These are phyloP conservation scores for Ogataea kodamae DNA, from an alignment of 805 yeast species.

Conservation along the genomic window DNA sequence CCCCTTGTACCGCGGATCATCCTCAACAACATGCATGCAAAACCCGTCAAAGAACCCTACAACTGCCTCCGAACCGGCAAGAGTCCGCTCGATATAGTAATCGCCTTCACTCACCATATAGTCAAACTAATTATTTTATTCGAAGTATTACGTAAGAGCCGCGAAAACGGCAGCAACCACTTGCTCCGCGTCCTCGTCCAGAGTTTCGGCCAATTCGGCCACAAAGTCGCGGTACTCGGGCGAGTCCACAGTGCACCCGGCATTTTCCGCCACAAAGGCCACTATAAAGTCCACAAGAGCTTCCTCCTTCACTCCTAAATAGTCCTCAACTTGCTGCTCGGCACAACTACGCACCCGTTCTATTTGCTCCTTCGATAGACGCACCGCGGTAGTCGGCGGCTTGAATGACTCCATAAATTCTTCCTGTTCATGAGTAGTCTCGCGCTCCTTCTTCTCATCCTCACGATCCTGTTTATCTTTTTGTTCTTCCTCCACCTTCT, in stretches of 20 bases:
- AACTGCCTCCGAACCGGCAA: slow-evolving; percentile 24
- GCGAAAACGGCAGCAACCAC: slow-evolving; percentile 20
- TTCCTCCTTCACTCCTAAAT: slow-evolving; percentile 51
- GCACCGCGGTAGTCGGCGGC: not conserved
- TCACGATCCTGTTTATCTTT: slow-evolving; percentile 39
- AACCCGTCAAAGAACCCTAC: slow-evolving; percentile 21
- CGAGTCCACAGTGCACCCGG: slow-evolving; percentile 25
- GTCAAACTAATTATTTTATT: no score
- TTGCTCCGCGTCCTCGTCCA: slow-evolving; percentile 42
- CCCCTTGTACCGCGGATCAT: slow-evolving; percentile 16
- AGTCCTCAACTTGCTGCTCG: slow-evolving; percentile 45
- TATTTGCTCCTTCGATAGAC: slow-evolving; percentile 16
- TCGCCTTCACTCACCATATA: no score
- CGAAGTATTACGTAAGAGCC: slow-evolving; percentile 5
- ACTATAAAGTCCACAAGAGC: slow-evolving; percentile 44
- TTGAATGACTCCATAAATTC: slow-evolving; percentile 19
- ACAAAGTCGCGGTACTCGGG: slow-evolving; percentile 35
- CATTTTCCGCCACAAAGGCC: slow-evolving; percentile 36
- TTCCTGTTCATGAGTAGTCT: slow-evolving; percentile 12
- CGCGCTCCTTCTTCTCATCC: slow-evolving; percentile 31
- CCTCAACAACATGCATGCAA: slow-evolving; percentile 15
- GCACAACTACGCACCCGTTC: slow-evolving; percentile 36
- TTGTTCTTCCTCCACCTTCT: slow-evolving; percentile 40
- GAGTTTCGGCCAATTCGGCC: slow-evolving; percentile 45
- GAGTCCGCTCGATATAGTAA: slow-evolving; percentile 25